Conservation (phyloP, 768 basidiomycete species). For the Megacollybia marginata region DNA sequence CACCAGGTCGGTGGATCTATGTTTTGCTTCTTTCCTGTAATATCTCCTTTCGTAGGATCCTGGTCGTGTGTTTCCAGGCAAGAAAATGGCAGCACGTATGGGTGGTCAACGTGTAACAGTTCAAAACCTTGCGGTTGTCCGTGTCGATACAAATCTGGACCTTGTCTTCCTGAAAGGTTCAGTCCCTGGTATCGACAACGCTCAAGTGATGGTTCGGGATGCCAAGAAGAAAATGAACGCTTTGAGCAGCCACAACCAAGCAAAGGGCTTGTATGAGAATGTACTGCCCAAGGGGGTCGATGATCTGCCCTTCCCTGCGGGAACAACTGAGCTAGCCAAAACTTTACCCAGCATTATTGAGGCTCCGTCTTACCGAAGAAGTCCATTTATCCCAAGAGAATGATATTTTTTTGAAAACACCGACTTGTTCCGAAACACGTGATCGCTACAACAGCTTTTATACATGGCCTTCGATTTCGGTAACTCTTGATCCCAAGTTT, state of each 20-base stretch:
- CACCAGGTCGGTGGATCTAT: constrained; percentile 62
- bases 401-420: constrained; percentile 17
- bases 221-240: constrained; percentile 81
- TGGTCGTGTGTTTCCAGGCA: constrained; percentile 92
- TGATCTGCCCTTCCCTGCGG: constrained; percentile 89
- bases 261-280: constrained; percentile 67
- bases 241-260: constrained; percentile 54
- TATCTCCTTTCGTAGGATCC: constrained; percentile 59
- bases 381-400: constrained; percentile 75
- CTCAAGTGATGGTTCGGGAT: constrained; percentile 79
- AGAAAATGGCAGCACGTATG: constrained; percentile 96
- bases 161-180: constrained; percentile 89
- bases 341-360: constrained; percentile 57
- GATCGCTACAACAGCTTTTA: no score
- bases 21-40: not conserved
- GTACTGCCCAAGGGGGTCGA: constrained; percentile 77
- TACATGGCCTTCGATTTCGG: no score
- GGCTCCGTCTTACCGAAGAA: constrained; percentile 64
- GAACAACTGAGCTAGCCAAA: constrained; percentile 69
- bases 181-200: constrained; percentile 85
- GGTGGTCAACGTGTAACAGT: constrained; percentile 76
- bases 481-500: no score
- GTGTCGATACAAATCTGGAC: constrained; percentile 80
- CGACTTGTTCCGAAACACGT: no score
- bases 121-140: constrained; percentile 85